Base-by-base conservation (phyloP, 2,329 filamentous ascomycete species). In the Cordyceps sp. region DNA sequence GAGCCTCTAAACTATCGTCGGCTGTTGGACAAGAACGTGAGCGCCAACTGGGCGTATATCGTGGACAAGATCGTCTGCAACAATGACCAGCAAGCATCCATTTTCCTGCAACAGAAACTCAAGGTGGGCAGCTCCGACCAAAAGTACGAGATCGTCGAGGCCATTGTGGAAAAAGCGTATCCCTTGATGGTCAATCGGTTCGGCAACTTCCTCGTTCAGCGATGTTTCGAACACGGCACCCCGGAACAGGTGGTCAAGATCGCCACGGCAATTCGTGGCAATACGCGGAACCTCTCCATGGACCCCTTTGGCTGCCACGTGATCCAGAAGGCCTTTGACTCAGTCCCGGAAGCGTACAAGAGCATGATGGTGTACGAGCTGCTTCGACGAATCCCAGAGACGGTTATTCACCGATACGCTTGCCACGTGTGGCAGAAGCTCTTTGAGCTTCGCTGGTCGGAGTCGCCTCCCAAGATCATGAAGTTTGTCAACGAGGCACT, bases 381-480 rank as follows among this genome's bases (percentile, higher is more conserved):
- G 18, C 73, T 98, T 36, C 83, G 85, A 38, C 78, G 85, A 34
- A 98, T 98, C 41, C 90, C 88, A 0, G 88, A 98, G 57, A 98
- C 90, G 3, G 86, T 98, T 41, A 90, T 98, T 49, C 92, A 98
- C 58, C 81, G 92, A 43, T 98, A 98, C 58, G 90, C 90, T 36
- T 98, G 90, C 49, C 90, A 98, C 54, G 90, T 98, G 39, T 98
- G 90, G 90, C 90, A 98, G 62, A 98, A 98, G 64, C 72, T 98
- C 19, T 98, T 98, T 53, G 90, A 98, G 56, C 72, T 98, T 44
- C 79, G 90, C 48, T 98, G 90, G 90, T 84, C 77, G 40, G 80
- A 86, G 46, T 82, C 85, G 25, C 90, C 90, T 26, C 90, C 90
- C 17, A 86, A 94, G 55, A 93, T 98, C 57, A 98, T 98, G 90